A percentile compares a stretch with the other conserved stretches of the same genome.
Conservation (phyloP, 352 stramenopile species). For the Pythium periplocum region DNA sequence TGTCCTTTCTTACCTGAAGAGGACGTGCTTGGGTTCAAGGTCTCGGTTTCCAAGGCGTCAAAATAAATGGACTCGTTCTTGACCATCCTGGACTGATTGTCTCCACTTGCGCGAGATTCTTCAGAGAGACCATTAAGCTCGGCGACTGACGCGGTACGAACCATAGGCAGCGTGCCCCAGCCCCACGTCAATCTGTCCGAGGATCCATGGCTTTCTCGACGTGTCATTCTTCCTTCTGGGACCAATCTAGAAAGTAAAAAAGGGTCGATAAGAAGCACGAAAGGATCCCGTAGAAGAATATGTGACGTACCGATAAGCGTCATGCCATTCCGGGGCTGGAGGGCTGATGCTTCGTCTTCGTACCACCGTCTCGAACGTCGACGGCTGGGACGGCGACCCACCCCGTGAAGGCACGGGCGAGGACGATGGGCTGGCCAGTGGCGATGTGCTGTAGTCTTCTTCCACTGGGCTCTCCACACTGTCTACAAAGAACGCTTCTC, state of each 20-base stretch:
- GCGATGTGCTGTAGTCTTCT: slow-evolving; percentile 62
- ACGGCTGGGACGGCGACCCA: not conserved
- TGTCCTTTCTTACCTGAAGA: slow-evolving; percentile 9
- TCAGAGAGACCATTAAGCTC: slow-evolving; percentile 11
- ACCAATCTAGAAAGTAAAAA: too few species aligned
- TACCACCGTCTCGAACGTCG: not conserved
- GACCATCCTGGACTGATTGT: slow-evolving; percentile 38
- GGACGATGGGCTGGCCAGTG: slow-evolving; percentile 35
- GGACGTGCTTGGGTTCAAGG: slow-evolving; percentile 13
- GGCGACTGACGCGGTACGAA: slow-evolving; percentile 13
- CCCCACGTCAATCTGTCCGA: slow-evolving; percentile 48
- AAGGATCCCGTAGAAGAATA: too few species aligned
- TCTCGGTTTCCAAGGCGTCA: slow-evolving; percentile 55
- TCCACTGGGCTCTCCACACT: slow-evolving; percentile 47
- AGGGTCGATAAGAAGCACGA: too few species aligned
- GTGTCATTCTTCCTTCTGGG: not conserved
- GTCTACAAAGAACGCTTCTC: slow-evolving; percentile 79
- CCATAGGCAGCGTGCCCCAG: slow-evolving; percentile 42
- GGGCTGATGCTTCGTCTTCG: not conserved
- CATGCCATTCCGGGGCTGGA: slow-evolving; percentile 21
- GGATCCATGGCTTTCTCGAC: slow-evolving; percentile 7
- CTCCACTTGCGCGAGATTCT: slow-evolving; percentile 13
- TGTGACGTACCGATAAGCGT: slow-evolving; percentile 21
- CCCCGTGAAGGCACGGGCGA: not conserved
- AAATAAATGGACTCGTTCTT: slow-evolving; percentile 78